phyloP scores from a whole-genome alignment of 768 basidiomycete genomes.

The Trametes punicea region DNA sequence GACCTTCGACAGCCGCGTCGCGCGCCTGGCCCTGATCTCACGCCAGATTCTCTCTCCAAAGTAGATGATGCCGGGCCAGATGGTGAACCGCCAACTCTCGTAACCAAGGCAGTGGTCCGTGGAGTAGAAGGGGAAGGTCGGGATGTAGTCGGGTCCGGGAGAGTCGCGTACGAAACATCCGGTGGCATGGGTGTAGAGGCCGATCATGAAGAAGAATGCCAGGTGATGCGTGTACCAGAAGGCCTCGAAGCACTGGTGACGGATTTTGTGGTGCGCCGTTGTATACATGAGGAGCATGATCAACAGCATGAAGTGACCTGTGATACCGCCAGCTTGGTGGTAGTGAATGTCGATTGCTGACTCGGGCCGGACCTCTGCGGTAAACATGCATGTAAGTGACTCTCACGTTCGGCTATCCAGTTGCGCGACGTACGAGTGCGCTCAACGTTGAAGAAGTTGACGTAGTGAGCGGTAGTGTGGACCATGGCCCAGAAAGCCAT shows the following conservation, averaged over 20 bases:
- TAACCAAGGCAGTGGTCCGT: conserved; percentile 90
- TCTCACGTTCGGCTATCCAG: not conserved
- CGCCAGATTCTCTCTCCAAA: conserved; percentile 84
- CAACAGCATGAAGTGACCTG: conserved; percentile 93
- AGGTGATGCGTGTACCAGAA: conserved; percentile 98
- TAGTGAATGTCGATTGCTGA: conserved; percentile 84
- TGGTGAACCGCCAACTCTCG: conserved; percentile 84
- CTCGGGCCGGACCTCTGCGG: conserved; percentile 73
- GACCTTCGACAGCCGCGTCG: conserved; percentile 80
- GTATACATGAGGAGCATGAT: conserved; percentile 93
- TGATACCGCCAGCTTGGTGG: conserved; percentile 84
- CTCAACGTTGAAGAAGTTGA: conserved; percentile 92
- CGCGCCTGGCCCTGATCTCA: conserved; percentile 73
- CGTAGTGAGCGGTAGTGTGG: conserved; percentile 90
- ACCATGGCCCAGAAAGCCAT: conserved; percentile 93
- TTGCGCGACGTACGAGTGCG: conserved; percentile 57
- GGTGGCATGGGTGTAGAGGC: conserved; percentile 84
- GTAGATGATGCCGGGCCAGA: conserved; percentile 91
- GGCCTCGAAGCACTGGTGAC: conserved; percentile 86
- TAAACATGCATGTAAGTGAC: not conserved
- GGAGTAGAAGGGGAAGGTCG: conserved; percentile 82
- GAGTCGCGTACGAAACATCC: conserved; percentile 94
- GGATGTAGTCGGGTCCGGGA: conserved; percentile 64
- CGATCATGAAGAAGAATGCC: conserved; percentile 92
- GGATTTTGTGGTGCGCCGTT: conserved; percentile 86